Evolutionary conservation across 2,329 filamentous ascomycete genomes (phyloP).

Genomic region (Xylaria sp.): DNA sequence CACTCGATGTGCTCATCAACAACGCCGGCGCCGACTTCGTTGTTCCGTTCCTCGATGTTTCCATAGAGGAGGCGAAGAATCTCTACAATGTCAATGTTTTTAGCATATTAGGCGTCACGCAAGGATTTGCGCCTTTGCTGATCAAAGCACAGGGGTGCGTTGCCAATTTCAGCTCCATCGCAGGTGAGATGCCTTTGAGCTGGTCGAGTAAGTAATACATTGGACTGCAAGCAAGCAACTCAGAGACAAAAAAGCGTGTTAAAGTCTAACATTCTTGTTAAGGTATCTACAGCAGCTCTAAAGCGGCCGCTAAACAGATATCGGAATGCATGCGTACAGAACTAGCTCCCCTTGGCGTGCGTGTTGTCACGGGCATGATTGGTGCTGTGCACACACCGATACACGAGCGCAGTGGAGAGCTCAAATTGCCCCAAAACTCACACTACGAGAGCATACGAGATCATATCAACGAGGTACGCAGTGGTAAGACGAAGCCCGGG

Average conservation of each 20-base stretch:
- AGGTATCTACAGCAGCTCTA: conserved; percentile 23
- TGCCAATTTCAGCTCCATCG: conserved; percentile 16
- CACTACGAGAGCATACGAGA: conserved; percentile 8
- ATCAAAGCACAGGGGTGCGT: conserved; percentile 6
- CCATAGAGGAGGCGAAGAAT: conserved; percentile 17
- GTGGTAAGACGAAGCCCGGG: conserved; percentile 5
- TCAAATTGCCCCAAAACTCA: neutral
- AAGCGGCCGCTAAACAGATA: conserved; percentile 11
- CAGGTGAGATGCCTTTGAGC: neutral
- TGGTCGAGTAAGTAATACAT: conserved; percentile 17
- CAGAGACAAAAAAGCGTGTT: too few relatives aligned
- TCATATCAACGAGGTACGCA: conserved; percentile 8
- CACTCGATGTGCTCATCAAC: conserved; percentile 32
- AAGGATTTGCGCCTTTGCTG: conserved; percentile 10
- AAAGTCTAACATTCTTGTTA: neutral
- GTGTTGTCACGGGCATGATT: conserved; percentile 24
- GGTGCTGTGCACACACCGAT: conserved; percentile 35
- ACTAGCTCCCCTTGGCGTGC: conserved; percentile 20
- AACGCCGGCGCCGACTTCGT: conserved; percentile 30
- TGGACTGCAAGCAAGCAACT: neutral
- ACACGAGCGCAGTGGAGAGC: conserved; percentile 28
- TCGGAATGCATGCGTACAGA: conserved; percentile 22
- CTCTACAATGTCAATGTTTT: conserved; percentile 27
- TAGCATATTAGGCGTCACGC: conserved; percentile 7
- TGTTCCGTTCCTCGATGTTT: conserved; percentile 24